Evolutionary conservation across 176 grass and related monocot species (phyloP), one percentile per base, ranked within the genome.

Genomic region (Eleusine coracana): DNA sequence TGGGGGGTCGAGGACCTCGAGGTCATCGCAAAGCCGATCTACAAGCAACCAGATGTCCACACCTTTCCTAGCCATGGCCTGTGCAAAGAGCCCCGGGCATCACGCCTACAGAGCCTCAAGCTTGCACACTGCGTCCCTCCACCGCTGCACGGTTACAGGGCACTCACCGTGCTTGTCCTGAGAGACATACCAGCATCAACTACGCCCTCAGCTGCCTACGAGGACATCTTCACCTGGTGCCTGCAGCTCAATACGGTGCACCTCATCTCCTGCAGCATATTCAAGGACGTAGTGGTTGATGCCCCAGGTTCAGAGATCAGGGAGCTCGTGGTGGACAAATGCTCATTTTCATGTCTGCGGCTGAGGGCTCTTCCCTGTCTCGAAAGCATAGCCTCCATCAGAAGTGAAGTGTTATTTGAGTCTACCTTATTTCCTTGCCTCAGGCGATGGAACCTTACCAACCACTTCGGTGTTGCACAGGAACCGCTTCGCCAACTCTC

Each of bases 1-100:
- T 82, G 80, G 80, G 80, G 80, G 15, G 68, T 82, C 16, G 54
- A 73, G 4, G 68, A 82, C 39, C 80, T 82, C 39, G 80, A 72
- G 68, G 68, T 18, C 18, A 28, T 82, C 2, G 68, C 39, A 3
- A 62, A 34, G 80, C 55, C 68, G 11, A n/a, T 15, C 1, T 73
- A 16, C 54, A 3, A 1, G 25, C 54, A 3, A 29, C 14, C 3
- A 7, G 39, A 40, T 3, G 21, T 29, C 36, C 71, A 84, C 34
- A 3, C 0, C n/a, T 84, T 84, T 10, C 61, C 71, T 2, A 10
- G 60, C 61, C 82, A 75, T 3, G 71, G 61, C 60, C 21, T 83
- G 71, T 83, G 81, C 81, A 65, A 44, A 0, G 71, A 74, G 0
- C 80, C 80, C 27, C 18, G 44, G 18, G 56, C 18, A 7, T 83